Evolutionary conservation across 2,329 filamentous ascomycete species (phyloP).

Genomic region (Aspergillus sp.): DNA sequence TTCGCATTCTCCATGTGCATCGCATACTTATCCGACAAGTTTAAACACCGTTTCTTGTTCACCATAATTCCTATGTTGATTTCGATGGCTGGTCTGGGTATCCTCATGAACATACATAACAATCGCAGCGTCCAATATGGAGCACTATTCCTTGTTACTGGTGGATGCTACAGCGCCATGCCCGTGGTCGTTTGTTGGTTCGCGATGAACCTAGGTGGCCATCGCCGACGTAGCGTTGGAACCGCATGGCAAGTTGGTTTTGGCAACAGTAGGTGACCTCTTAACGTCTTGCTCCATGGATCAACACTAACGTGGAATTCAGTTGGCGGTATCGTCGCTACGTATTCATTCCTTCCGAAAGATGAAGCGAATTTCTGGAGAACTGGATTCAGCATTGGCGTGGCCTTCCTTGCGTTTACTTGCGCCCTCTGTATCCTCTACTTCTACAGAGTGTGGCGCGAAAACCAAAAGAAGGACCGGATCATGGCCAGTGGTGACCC

Average conservation of each 20-base stretch:
- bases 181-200: slow-evolving; percentile 84
- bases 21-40: slow-evolving; percentile 69
- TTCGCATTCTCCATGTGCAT: slow-evolving; percentile 77
- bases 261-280: slow-evolving; percentile 55
- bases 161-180: slow-evolving; percentile 83
- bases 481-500: slow-evolving; percentile 23
- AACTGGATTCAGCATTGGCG: slow-evolving; percentile 73
- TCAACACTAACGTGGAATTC: slow-evolving; percentile 8
- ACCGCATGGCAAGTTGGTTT: slow-evolving; percentile 77
- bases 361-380: slow-evolving; percentile 67
- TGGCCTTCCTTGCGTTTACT: slow-evolving; percentile 71
- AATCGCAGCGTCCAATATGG: slow-evolving; percentile 69
- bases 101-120: slow-evolving; percentile 68
- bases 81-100: slow-evolving; percentile 71
- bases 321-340: slow-evolving; percentile 75
- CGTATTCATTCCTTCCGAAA: slow-evolving; percentile 64
- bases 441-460: slow-evolving; percentile 34
- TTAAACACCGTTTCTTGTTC: slow-evolving; percentile 73
- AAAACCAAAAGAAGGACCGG: slow-evolving; percentile 43
- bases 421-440: slow-evolving; percentile 51
- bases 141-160: slow-evolving; percentile 77
- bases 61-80: slow-evolving; percentile 67
- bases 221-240: slow-evolving; percentile 68
- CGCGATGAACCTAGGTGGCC: slow-evolving; percentile 74
- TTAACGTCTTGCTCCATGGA: not conserved